These are phyloP conservation scores for Crithidia bombi DNA, from an alignment of 208 protist species.

Conservation along the genomic window DNA sequence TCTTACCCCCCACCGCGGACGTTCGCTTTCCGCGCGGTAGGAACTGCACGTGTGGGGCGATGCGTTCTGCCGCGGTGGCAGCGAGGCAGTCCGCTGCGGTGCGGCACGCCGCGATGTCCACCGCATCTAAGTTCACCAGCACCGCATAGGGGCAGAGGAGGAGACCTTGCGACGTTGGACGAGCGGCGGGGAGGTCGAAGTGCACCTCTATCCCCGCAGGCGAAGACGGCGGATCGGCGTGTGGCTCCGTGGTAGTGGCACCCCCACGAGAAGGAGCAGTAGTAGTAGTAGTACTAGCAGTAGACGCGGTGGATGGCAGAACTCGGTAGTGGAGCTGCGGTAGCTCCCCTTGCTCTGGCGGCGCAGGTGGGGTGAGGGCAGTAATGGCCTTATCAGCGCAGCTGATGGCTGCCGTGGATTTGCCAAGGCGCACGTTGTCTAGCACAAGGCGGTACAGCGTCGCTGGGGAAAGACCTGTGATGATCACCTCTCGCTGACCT, in stretches of 20 bases:
- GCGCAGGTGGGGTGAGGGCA: constrained; percentile 14
- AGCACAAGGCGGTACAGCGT: constrained; percentile 14
- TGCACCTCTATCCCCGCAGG: constrained; percentile 7
- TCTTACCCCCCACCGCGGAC: neutral
- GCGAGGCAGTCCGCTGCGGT: constrained; percentile 16
- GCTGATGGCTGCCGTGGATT: neutral
- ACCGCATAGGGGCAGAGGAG: constrained; percentile 6
- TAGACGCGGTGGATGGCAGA: neutral
- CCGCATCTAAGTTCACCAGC: constrained; percentile 8
- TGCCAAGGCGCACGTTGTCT: neutral
- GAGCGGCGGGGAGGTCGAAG: constrained; percentile 19
- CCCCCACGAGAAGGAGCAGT: neutral
- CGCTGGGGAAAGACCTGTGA: constrained; percentile 6
- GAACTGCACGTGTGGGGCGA: constrained; percentile 1
- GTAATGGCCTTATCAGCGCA: neutral
- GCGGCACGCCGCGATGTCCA: constrained; percentile 14
- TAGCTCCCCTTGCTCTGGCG: neutral
- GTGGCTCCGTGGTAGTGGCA: no score
- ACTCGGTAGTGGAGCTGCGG: constrained; percentile 8
- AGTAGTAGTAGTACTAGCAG: neutral
- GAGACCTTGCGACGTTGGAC: neutral
- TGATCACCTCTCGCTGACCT: neutral
- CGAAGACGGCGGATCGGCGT: neutral
- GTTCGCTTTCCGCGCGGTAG: neutral
- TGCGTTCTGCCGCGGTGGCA: neutral